Conservation (phyloP, 352 stramenopile genomes). For the Pythium aphanidermatum region DNA sequence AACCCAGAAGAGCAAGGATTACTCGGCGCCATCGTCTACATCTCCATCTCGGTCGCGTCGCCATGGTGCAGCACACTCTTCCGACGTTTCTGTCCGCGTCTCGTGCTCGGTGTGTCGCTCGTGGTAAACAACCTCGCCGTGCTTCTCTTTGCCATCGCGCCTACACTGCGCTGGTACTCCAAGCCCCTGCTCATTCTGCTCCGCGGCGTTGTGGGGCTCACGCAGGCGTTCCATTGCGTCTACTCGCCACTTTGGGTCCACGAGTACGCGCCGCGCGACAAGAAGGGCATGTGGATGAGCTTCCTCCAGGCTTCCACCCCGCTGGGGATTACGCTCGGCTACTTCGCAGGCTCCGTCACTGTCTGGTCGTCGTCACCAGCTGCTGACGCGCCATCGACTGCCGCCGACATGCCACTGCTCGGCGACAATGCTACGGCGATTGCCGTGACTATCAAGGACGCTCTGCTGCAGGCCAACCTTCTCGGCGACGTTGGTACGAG, state of each 20-base stretch:
- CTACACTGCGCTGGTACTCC: conserved; percentile 55
- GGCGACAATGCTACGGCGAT: conserved; percentile 17
- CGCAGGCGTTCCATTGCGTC: conserved; percentile 79
- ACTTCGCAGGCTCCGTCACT: conserved; percentile 68
- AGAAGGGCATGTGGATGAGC: conserved; percentile 79
- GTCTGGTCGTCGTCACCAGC: conserved; percentile 35
- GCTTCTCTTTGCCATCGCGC: conserved; percentile 61
- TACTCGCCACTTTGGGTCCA: conserved; percentile 85
- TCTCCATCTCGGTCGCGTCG: conserved; percentile 71
- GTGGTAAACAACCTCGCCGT: conserved; percentile 75
- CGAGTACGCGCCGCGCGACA: conserved; percentile 69
- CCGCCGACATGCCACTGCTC: conserved; percentile 12
- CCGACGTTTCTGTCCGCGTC: conserved; percentile 59
- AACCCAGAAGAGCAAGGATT: conserved; percentile 76
- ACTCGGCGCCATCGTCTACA: conserved; percentile 78
- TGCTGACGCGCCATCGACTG: conserved; percentile 12
- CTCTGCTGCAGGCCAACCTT: conserved; percentile 19
- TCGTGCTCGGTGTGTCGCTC: conserved; percentile 63
- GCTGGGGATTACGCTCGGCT: conserved; percentile 72
- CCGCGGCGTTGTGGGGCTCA: conserved; percentile 65
- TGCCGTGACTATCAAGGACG: conserved; percentile 15
- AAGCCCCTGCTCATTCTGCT: conserved; percentile 71
- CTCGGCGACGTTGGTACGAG: conserved; percentile 28
- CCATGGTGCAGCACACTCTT: conserved; percentile 80
- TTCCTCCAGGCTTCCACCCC: conserved; percentile 72